Evolutionary conservation across 495 filamentous ascomycete genomes (phyloP).

Genomic region (Neurospora sp.): DNA sequence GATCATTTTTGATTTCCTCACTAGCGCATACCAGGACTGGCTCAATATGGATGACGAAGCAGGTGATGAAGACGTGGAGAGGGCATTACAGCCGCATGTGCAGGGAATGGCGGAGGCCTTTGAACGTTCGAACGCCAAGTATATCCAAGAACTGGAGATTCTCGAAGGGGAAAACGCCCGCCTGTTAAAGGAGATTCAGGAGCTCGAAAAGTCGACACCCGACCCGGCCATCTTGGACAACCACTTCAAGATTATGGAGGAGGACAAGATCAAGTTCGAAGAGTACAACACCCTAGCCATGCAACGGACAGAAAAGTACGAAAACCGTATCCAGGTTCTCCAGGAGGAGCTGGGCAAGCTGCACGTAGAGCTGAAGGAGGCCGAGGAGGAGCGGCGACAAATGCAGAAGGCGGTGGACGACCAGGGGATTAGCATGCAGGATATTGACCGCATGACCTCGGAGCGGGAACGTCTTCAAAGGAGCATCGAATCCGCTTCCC

Average conservation of each 20-base stretch:
- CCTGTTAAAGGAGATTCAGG: conserved; percentile 73
- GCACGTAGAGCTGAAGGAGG: conserved; percentile 62
- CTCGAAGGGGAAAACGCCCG: conserved; percentile 74
- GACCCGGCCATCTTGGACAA: conserved; percentile 75
- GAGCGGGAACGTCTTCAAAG: conserved; percentile 87
- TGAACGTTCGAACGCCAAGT: conserved; percentile 66
- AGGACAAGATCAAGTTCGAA: conserved; percentile 85
- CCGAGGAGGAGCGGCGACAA: conserved; percentile 66
- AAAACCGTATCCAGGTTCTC: conserved; percentile 61
- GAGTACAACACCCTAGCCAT: conserved; percentile 75
- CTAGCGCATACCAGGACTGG: conserved; percentile 86
- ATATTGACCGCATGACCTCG: conserved; percentile 97
- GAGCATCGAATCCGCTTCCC: conserved; percentile 61
- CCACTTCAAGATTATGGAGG: conserved; percentile 75
- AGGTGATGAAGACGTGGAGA: conserved; percentile 67
- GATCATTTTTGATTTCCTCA: conserved; percentile 87
- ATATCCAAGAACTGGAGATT: conserved; percentile 67
- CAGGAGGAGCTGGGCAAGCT: conserved; percentile 72
- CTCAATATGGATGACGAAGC: conserved; percentile 78
- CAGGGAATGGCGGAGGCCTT: conserved; percentile 85
- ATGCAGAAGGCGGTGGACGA: conserved; percentile 80
- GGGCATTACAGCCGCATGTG: conserved; percentile 69
- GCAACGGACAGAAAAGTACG: conserved; percentile 74
- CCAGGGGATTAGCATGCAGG: conserved; percentile 87
- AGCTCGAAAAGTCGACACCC: conserved; percentile 71